Conservation (phyloP, 2,329 filamentous ascomycete genomes). For the Trichoderma sp. region DNA sequence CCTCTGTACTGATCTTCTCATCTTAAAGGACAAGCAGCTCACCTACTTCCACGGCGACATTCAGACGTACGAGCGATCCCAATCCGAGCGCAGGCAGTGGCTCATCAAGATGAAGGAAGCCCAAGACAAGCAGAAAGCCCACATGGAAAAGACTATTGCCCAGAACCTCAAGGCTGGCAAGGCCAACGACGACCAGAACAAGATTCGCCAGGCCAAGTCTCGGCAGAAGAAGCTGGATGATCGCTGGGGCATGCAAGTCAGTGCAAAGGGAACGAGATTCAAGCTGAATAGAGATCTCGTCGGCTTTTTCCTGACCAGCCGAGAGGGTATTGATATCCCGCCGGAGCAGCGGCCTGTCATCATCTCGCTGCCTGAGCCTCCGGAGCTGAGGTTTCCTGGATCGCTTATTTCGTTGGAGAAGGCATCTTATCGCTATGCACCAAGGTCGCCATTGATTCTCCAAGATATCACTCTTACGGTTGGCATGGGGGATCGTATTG, state of each 20-base stretch:
- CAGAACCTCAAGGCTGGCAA: conserved; percentile 76
- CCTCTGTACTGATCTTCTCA: conserved; percentile 75
- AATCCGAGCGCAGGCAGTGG: conserved; percentile 68
- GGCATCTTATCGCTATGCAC: conserved; percentile 66
- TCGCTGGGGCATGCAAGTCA: conserved; percentile 76
- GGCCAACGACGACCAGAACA: conserved; percentile 80
- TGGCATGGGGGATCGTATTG: conserved; percentile 73
- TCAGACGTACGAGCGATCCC: conserved; percentile 69
- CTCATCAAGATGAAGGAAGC: conserved; percentile 78
- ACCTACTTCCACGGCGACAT: conserved; percentile 77
- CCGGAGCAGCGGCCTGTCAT: conserved; percentile 62
- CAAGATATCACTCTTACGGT: conserved; percentile 69
- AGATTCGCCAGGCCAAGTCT: conserved; percentile 81
- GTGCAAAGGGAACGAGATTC: conserved; percentile 72
- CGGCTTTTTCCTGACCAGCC: conserved; percentile 62
- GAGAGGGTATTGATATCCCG: conserved; percentile 74
- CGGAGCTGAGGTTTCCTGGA: conserved; percentile 74
- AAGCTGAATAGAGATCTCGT: conserved; percentile 76
- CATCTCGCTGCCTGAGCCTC: conserved; percentile 63
- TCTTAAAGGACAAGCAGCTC: conserved; percentile 72
- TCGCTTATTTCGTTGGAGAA: conserved; percentile 73
- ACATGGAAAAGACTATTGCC: conserved; percentile 77
- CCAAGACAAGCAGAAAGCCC: conserved; percentile 77
- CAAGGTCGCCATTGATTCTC: conserved; percentile 50
- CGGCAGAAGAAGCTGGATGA: conserved; percentile 85